Base-by-base conservation (phyloP, 2,329 filamentous ascomycete species). In the Aureobasidium namibiae region DNA sequence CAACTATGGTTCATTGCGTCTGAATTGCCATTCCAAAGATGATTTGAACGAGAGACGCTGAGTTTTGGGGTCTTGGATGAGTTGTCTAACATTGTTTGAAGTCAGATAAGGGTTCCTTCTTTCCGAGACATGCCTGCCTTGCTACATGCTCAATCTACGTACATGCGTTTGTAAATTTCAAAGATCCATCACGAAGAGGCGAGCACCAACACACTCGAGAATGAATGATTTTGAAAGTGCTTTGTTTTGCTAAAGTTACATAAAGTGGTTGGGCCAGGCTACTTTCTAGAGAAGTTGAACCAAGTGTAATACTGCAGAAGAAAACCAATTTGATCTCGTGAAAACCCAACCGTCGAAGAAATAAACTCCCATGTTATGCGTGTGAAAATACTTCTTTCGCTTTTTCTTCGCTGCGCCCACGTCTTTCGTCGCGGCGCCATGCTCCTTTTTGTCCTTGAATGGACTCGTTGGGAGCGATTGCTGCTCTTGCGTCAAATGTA, bases 351-450 rank as follows among this genome's bases (percentile, higher is more conserved):
- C 50, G 29, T 41, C 16, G 16, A 42, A 18, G 34, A 29, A 13
- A 23, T 21, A 42, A 54, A 54, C 50, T 54, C 50, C 50, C 23
- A 9, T 45, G 36, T 54, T 54, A 54, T 54, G 38, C 38, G 50
- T 33, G 14, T 42, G 36, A 42, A 24, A 7, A 42, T 54, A 29
- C 21, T 53, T 33, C 24, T 41, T 41, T n/a, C 24, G 36, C 38
- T 33, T 42, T 42, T 41, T n/a, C 14, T 41, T 24, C 24, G 18
- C 38, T 33, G 26, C 23, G 21, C 18, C 14, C 31, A n/a, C 18
- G 36, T 42, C n/a, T 4, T 42, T 33, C 26, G 0, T 54, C 50
- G 38, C 42, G 26, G 36, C 50, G 50, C 31, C 36, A 54, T 42
- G 50, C 50, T 42, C 33, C 16, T 41, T 41, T 7, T 31, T 13